phyloP scores from a whole-genome alignment of 768 basidiomycete genomes.

The Leccinum fibrillosum region DNA sequence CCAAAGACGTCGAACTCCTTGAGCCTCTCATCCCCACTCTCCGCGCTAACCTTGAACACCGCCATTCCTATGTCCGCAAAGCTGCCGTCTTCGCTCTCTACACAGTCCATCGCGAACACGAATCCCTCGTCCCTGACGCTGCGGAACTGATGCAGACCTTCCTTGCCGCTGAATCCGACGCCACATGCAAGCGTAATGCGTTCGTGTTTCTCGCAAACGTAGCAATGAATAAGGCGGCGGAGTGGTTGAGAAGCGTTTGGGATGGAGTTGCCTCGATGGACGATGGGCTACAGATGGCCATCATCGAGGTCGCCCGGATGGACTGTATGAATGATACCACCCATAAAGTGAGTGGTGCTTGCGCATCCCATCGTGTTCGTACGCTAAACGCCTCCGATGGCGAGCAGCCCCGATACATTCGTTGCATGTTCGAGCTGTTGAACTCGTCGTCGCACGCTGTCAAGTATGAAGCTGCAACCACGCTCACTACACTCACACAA shows the following conservation, averaged over 20 bases:
- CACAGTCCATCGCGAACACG: conserved; percentile 91
- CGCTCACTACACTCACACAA: conserved; percentile 89
- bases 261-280: conserved; percentile 82
- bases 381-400: conserved; percentile 3
- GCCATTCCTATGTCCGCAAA: conserved; percentile 97
- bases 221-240: conserved; percentile 86
- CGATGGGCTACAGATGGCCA: conserved; percentile 91
- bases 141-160: conserved; percentile 96
- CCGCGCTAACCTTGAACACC: conserved; percentile 92
- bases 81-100: conserved; percentile 97
- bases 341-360: conserved; percentile 58
- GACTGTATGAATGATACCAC: conserved; percentile 86
- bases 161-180: conserved; percentile 92
- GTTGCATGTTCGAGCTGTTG: conserved; percentile 88
- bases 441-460: conserved; percentile 89
- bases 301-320: conserved; percentile 89
- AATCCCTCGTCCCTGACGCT: conserved; percentile 93
- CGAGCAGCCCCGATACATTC: conserved; percentile 83
- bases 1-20: conserved; percentile 87
- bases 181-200: conserved; percentile 95
- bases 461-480: conserved; percentile 96
- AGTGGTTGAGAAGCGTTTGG: conserved; percentile 83
- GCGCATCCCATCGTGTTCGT: neutral
- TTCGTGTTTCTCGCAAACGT: conserved; percentile 90
- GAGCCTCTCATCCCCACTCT: conserved; percentile 95